Evolutionary conservation across 192 early-diverging fungal genomes (phyloP), one percentile per base, ranked within the genome.

Genomic region (Coemansia sp.): DNA sequence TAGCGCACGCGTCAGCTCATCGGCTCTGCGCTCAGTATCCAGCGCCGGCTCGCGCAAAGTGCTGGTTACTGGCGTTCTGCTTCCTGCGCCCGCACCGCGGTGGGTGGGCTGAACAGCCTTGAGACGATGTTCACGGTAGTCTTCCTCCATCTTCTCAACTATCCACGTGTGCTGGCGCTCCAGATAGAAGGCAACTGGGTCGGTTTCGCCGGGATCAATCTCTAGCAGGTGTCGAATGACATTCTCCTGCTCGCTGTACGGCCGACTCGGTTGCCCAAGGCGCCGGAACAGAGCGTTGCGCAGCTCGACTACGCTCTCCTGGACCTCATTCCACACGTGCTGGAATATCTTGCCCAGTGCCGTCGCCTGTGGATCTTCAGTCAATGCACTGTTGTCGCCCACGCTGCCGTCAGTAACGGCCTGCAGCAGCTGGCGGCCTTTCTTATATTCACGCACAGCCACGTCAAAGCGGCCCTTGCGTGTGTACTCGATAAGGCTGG

Each of bases 401-500:
- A 62, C 62, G 37, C 67, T 59, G 22, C 59, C 64, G 22, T 82
- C 69, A 50, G 85, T 79, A 51, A 85, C 66, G 19, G 82, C 76
- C 62, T 87, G 76, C 64, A 94, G 87, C 15, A 96, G 72, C 66
- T 89, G 87, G 60, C 91, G 89, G 32, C 97, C 97, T 74, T 95
- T 97, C 67, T 95, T 93, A 85, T 97, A 99, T 72, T 97, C 94
- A 24, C 94, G 87, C 21, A 97, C 93, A 1, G 91, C 92, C 55
- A 88, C 84, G 69, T 98, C 94, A 62, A 91, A 93, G 68, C 92
- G 91, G 55, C 86, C 92, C 86, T 92, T 89, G 60, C 87, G 83
- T 27, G 93, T 90, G 41, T 87, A 90, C 55, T 94, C 92, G 50
- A 87, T 86, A 17, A 99, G 78, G 37, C 86, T 92, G 48, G 88